Evolutionary conservation across 2,329 filamentous ascomycete genomes (phyloP).

Genomic region (Sphaerulina vaccinii): DNA sequence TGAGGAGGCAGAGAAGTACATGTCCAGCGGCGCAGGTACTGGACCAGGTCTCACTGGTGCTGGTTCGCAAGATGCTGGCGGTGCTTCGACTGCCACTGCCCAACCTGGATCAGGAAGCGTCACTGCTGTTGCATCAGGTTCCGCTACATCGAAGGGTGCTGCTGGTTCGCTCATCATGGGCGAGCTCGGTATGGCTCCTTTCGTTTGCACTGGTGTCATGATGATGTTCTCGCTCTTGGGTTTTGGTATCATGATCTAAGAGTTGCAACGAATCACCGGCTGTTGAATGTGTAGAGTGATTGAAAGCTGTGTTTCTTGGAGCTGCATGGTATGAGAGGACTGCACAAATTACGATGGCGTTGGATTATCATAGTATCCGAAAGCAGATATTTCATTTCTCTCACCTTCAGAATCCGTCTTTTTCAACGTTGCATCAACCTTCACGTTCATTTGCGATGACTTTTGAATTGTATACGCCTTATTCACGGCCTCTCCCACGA

Average conservation of each 20-base stretch:
- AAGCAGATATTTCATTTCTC: too few relatives aligned
- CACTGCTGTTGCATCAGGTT: slow-evolving; percentile 40
- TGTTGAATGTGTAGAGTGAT: not conserved
- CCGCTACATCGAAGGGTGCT: slow-evolving; percentile 34
- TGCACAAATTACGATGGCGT: not conserved
- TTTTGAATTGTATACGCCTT: too few relatives aligned
- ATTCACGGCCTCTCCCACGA: too few relatives aligned
- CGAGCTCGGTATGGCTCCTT: slow-evolving; percentile 50
- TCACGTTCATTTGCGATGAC: too few relatives aligned
- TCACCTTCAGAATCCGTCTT: too few relatives aligned
- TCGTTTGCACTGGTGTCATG: slow-evolving; percentile 53
- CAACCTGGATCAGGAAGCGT: slow-evolving; percentile 52
- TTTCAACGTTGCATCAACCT: too few relatives aligned
- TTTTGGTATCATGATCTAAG: slow-evolving; percentile 41
- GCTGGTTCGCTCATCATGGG: slow-evolving; percentile 46
- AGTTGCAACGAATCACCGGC: not conserved
- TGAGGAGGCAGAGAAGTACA: slow-evolving; percentile 54
- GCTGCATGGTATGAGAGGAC: not conserved
- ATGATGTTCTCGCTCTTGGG: slow-evolving; percentile 55
- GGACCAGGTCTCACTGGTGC: slow-evolving; percentile 56
- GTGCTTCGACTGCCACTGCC: slow-evolving; percentile 49
- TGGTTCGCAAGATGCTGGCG: slow-evolving; percentile 58
- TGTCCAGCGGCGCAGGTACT: slow-evolving; percentile 58
- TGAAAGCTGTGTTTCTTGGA: not conserved
- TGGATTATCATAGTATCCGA: not conserved